These are phyloP conservation scores for Chlamydomonas eustigma DNA, from an alignment of 139 green algal species.

Conservation along the genomic window DNA sequence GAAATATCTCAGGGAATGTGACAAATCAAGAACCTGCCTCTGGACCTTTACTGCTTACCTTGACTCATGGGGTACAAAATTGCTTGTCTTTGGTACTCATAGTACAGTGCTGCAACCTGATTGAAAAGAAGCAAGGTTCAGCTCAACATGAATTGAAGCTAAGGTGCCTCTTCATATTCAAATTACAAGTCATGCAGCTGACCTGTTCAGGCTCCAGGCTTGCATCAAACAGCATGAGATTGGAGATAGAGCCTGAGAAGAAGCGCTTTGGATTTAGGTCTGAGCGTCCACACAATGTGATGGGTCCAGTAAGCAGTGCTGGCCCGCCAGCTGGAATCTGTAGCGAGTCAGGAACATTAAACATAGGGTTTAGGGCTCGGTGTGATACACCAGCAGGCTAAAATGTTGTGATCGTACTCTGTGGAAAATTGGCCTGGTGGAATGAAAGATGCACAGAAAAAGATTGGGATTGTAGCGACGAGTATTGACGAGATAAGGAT, in stretches of 20 bases:
- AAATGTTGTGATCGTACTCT: too few relatives aligned
- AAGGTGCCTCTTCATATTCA: neutral
- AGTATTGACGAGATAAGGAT: too few relatives aligned
- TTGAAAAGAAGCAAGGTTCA: too few relatives aligned
- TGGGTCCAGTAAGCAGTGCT: slow-evolving; percentile 28
- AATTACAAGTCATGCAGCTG: neutral
- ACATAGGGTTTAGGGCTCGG: too few relatives aligned
- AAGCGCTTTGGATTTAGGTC: slow-evolving; percentile 40
- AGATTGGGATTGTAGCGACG: too few relatives aligned
- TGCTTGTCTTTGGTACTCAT: neutral
- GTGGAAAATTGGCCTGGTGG: too few relatives aligned
- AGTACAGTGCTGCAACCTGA: slow-evolving; percentile 4
- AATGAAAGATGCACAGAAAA: too few relatives aligned
- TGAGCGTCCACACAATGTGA: slow-evolving; percentile 44
- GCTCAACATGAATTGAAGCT: too few relatives aligned
- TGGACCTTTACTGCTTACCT: too few relatives aligned
- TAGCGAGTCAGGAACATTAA: neutral
- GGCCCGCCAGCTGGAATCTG: slow-evolving; percentile 27
- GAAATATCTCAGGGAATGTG: too few relatives aligned
- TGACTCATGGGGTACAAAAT: neutral
- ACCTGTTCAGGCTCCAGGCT: slow-evolving; percentile 22
- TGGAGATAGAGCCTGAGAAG: slow-evolving; percentile 30
- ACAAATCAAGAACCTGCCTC: too few relatives aligned
- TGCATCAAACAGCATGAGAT: slow-evolving; percentile 30
- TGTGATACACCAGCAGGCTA: too few relatives aligned